Percentiles rank a stretch among this genome's conserved stretches.
Evolutionary conservation across 805 yeast genomes (phyloP).

Genomic region (Naumovozyma dairenensis): DNA sequence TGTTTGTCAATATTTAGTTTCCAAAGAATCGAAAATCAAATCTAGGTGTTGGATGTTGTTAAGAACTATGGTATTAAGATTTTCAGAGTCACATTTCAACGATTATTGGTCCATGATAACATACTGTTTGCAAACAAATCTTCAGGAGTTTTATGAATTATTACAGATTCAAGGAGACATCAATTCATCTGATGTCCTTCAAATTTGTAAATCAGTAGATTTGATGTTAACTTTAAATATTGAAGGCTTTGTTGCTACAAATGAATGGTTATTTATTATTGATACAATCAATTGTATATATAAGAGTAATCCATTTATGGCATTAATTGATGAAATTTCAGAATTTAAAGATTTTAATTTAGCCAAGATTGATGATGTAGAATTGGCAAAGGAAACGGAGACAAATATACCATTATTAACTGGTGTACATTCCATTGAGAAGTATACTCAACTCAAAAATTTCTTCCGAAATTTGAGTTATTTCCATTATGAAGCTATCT

Average conservation of each 20-base stretch:
- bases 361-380: conserved; percentile 23
- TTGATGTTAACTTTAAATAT: conserved; percentile 52
- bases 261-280: conserved; percentile 80
- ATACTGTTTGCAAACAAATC: conserved; percentile 42
- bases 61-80: conserved; percentile 55
- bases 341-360: conserved; percentile 30
- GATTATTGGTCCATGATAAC: conserved; percentile 63
- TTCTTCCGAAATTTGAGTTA: conserved; percentile 24
- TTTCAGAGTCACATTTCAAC: conserved; percentile 52
- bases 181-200: conserved; percentile 32
- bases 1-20: conserved; percentile 31
- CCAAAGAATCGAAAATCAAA: conserved; percentile 23
- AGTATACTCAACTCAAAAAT: conserved; percentile 18
- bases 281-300: conserved; percentile 54
- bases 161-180: conserved; percentile 21
- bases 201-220: conserved; percentile 73
- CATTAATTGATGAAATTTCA: conserved; percentile 40
- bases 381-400: conserved; percentile 12
- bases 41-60: conserved; percentile 40
- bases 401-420: conserved; percentile 22
- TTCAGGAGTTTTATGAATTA: conserved; percentile 24
- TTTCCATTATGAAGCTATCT: conserved; percentile 36
- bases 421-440: conserved; percentile 18
- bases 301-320: conserved; percentile 27
- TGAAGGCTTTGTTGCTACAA: conserved; percentile 63